Evolutionary conservation across 495 filamentous ascomycete species (phyloP).

Genomic region (Xylaria sp.): DNA sequence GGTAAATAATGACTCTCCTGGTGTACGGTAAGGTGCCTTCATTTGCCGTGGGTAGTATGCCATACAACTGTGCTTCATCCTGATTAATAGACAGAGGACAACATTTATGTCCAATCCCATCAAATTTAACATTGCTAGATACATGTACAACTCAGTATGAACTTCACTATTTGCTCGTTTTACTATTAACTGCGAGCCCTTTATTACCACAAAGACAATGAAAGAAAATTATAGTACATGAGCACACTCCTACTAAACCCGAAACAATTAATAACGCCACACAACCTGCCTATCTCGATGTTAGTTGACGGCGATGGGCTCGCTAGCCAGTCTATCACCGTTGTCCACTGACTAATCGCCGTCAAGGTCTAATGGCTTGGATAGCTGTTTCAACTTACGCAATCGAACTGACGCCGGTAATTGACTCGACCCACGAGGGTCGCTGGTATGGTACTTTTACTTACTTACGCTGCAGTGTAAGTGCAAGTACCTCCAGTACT

Average conservation of each 20-base stretch:
- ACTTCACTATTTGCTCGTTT: not conserved
- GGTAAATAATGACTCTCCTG: not conserved
- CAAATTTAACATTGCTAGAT: not conserved
- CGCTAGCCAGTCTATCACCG: not conserved
- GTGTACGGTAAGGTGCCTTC: not conserved
- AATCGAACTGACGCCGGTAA: not conserved
- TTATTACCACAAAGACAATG: not conserved
- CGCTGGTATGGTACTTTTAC: not conserved
- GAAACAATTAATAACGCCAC: constrained; percentile 12
- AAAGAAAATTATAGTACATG: not conserved
- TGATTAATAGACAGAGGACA: not conserved
- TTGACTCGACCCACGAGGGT: constrained; percentile 26
- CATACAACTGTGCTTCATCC: not conserved
- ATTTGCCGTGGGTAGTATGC: no score
- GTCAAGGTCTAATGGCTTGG: constrained; percentile 2
- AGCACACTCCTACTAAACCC: not conserved
- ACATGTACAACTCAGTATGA: not conserved
- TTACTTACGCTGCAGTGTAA: not conserved
- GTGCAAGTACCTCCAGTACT: not conserved
- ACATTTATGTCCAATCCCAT: not conserved
- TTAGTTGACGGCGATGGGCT: constrained; percentile 2
- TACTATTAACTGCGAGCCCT: not conserved
- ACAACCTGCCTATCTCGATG: not conserved
- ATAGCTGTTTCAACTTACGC: constrained; percentile 25
- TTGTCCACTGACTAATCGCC: not conserved